Base-by-base conservation (phyloP, 2,329 filamentous ascomycete genomes). In the Ceratocystis eucalypticola region DNA sequence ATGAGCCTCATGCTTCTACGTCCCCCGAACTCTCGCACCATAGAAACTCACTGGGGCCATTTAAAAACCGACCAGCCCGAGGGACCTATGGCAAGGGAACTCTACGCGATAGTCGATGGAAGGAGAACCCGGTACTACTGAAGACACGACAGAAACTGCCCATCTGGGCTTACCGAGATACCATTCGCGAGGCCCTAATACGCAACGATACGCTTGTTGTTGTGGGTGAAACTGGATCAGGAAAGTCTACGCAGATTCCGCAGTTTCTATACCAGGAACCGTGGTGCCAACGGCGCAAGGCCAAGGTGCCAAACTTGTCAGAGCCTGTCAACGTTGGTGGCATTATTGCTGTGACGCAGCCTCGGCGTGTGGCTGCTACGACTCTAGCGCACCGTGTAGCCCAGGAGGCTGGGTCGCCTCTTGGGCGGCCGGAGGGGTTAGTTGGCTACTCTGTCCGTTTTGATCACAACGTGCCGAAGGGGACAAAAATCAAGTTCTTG, bases 361-460 rank as follows among this genome's bases (percentile, higher is more conserved):
- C 94, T 0, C 85, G 94, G 73, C 85, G 94, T 75, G 91, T 99
- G 1, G 95, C 94, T 20, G 94, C 95, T 0, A 96, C 93, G 1
- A 94, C 91, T 0, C 80, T 99, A 53, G 95, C 94, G 1, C 83
- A 88, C 65, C 88, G 94, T 69, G 94, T 99, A 7, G 88, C 93
- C 0, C 85, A 88, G 64, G 95, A 99, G 70, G 79, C 79, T 33
- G 82, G 82, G 1, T 84, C 80, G 1, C 82, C 83, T 0, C 73
- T 85, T 7, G 61, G 59, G 10, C 44, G 61, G 22, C 30, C 57
- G 2, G 74, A 82, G 63, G 77, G 82, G 1, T 72, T 79, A 33
- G 92, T 99, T 10, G 94, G 94, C 50, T 99, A 97, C 74, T 93
- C 90, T 3, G 93, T 99, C 44, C 88, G 94, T 66, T 99, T 99